phyloP scores from a whole-genome alignment of 768 basidiomycete species.

The Podaxis rugospora region DNA sequence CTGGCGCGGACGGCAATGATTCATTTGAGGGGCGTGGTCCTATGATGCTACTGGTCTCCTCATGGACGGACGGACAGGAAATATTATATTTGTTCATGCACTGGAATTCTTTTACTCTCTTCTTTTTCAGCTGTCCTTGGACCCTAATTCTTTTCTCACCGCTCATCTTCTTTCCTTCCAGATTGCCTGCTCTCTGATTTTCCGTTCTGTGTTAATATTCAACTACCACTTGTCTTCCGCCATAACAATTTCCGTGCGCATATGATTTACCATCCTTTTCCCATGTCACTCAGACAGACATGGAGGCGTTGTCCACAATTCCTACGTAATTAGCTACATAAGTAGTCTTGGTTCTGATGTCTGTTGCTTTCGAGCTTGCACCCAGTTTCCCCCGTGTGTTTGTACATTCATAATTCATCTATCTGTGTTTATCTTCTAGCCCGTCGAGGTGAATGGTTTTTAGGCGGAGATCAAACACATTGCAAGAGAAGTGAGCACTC shows the following conservation, averaged over 20 bases:
- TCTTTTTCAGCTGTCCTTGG: constrained; percentile 1
- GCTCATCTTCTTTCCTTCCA: neutral
- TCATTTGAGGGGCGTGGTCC: neutral
- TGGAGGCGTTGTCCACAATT: neutral
- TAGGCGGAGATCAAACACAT: neutral
- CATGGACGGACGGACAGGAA: constrained; percentile 5
- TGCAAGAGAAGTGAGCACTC: neutral
- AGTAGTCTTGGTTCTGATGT: neutral
- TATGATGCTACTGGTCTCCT: neutral
- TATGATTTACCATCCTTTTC: neutral
- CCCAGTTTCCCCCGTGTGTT: neutral
- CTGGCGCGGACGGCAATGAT: neutral
- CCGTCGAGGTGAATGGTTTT: too few relatives aligned
- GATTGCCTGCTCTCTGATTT: neutral
- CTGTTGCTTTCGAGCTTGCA: neutral
- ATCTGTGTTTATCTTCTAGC: neutral
- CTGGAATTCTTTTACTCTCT: neutral
- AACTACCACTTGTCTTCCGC: neutral
- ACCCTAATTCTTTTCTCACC: neutral
- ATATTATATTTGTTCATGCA: constrained; percentile 5
- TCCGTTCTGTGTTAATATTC: neutral
- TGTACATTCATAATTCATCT: neutral
- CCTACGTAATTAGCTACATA: neutral
- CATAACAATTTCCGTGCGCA: neutral
- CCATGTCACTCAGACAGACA: neutral